Evolutionary conservation across 768 basidiomycete species (phyloP).

Genomic region (Lactarius tabidus): DNA sequence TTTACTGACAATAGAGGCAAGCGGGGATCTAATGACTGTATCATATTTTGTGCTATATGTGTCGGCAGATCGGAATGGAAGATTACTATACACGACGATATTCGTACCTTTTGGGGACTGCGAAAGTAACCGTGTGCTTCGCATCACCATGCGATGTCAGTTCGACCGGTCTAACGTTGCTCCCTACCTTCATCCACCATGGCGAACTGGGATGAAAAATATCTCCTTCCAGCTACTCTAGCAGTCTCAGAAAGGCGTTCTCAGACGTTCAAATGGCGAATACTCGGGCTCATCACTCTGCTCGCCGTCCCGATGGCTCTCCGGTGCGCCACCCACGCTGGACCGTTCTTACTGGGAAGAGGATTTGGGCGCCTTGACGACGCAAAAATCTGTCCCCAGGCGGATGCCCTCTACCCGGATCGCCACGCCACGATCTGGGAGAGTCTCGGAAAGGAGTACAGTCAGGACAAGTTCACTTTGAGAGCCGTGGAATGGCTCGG

Average conservation of each 20-base stretch:
- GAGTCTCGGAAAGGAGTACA: slow-evolving; percentile 31
- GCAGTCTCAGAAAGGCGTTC: neutral
- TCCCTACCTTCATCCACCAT: neutral
- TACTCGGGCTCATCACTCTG: neutral
- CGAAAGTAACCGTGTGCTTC: too few species aligned
- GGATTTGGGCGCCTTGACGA: neutral
- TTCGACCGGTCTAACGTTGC: neutral
- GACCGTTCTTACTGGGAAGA: neutral
- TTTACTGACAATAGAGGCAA: neutral
- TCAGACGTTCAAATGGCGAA: neutral
- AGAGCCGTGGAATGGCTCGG: slow-evolving; percentile 38
- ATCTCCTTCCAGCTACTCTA: neutral
- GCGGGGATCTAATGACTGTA: too few species aligned
- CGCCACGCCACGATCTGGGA: slow-evolving; percentile 34
- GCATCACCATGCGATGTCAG: neutral
- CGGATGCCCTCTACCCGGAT: slow-evolving; percentile 31
- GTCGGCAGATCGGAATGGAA: too few species aligned
- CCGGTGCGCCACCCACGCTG: neutral
- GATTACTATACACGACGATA: too few species aligned
- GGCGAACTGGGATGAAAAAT: neutral
- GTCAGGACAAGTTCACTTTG: slow-evolving; percentile 35
- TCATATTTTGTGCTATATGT: too few species aligned
- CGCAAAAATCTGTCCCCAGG: slow-evolving; percentile 27
- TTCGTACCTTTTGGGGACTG: too few species aligned
- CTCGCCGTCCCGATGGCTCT: neutral